These are phyloP conservation scores for Holtermannia corniformis DNA, from an alignment of 768 basidiomycete genomes.

Conservation along the genomic window DNA sequence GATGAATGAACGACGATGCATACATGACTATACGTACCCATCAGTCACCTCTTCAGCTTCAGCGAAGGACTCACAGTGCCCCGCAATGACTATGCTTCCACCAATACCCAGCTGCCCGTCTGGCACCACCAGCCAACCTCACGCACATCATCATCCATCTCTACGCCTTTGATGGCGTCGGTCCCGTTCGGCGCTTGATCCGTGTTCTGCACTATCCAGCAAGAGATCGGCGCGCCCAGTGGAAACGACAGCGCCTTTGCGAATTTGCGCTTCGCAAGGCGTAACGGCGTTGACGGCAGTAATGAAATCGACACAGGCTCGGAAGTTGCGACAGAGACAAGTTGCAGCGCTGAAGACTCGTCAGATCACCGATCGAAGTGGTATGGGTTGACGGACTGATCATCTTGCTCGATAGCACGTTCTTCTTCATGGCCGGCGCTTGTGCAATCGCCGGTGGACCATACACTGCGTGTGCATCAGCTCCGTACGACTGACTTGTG, in stretches of 20 bases:
- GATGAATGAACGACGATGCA: no score
- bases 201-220: not conserved
- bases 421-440: not conserved
- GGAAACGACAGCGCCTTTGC: not conserved
- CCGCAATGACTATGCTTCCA: not conserved
- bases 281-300: not conserved
- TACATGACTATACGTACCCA: no score
- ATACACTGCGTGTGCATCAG: not conserved
- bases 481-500: not conserved
- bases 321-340: no score
- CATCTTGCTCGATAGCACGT: not conserved
- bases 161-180: not conserved
- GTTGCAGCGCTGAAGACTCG: not conserved
- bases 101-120: not conserved
- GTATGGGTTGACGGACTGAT: not conserved
- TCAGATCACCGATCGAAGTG: not conserved
- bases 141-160: not conserved
- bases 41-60: no score
- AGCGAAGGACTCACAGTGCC: no score
- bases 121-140: not conserved
- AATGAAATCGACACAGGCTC: no score
- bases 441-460: not conserved
- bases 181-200: not conserved
- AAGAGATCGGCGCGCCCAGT: not conserved
- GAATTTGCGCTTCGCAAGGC: not conserved